phyloP scores from a whole-genome alignment of 78 protist species.

The Dictyostelium firmibasis region DNA sequence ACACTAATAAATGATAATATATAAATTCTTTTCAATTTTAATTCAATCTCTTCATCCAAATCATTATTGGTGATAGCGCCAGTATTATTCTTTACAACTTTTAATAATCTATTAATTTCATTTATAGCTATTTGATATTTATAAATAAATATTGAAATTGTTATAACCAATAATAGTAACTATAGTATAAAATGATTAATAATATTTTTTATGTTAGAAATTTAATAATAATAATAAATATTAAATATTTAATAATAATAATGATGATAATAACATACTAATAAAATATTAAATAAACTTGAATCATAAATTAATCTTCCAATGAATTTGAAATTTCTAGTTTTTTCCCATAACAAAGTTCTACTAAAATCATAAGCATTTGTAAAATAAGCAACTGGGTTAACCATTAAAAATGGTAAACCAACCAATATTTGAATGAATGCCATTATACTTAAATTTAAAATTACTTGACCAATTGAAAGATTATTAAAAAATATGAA shows the following conservation, averaged over 20 bases:
- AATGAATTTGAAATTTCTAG: constrained; percentile 81
- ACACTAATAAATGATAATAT: constrained; percentile 25
- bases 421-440: constrained; percentile 45
- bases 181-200: background rate
- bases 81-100: background rate
- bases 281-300: constrained; percentile 21
- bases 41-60: background rate
- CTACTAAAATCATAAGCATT: constrained; percentile 76
- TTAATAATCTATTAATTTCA: background rate
- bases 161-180: background rate
- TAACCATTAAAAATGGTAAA: constrained; percentile 60
- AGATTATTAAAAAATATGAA: background rate
- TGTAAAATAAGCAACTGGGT: constrained; percentile 35
- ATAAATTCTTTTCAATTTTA: background rate
- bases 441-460: constrained; percentile 35
- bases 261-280: constrained; percentile 10
- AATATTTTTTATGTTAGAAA: background rate
- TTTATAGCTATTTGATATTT: background rate
- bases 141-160: background rate
- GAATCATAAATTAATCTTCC: constrained; percentile 67
- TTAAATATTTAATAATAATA: background rate
- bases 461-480: background rate
- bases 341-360: constrained; percentile 84
- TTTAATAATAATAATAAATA: background rate
- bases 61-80: background rate